phyloP scores from a whole-genome alignment of 805 yeast species.

The Metschnikowia koreensis region DNA sequence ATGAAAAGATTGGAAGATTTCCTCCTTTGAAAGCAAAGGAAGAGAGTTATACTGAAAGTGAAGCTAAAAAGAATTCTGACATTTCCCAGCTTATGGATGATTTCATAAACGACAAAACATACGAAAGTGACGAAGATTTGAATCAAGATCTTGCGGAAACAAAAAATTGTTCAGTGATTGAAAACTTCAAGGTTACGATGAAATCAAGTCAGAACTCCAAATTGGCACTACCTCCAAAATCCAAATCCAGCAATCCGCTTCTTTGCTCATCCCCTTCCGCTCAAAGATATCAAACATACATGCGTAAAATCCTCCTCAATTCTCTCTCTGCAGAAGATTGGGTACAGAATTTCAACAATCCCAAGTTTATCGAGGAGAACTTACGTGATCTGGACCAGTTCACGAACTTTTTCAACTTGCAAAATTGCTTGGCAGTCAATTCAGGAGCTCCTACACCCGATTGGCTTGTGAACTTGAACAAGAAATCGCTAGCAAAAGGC shows the following conservation, averaged over 20 bases:
- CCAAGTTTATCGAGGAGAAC: conserved; percentile 14
- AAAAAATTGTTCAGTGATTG: conserved; percentile 3
- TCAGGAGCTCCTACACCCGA: conserved; percentile 9
- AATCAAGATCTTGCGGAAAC: background rate
- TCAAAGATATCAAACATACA: conserved; percentile 23
- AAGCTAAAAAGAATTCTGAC: conserved; percentile 1
- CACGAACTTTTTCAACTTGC: conserved; percentile 33
- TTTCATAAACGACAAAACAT: conserved; percentile 27
- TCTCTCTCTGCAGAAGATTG: conserved; percentile 12
- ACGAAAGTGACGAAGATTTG: conserved; percentile 18
- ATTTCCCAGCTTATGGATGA: conserved; percentile 31
- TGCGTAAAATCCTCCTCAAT: conserved; percentile 9
- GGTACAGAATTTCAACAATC: conserved; percentile 9
- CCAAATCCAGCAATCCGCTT: conserved; percentile 18
- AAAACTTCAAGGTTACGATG: conserved; percentile 20
- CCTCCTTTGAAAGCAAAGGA: conserved; percentile 23
- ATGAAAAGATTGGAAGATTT: conserved; percentile 61
- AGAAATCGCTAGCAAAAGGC: conserved; percentile 12
- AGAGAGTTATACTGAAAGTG: background rate
- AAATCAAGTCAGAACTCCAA: conserved; percentile 17
- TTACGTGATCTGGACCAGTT: conserved; percentile 17
- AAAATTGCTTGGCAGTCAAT: conserved; percentile 26
- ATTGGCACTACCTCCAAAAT: conserved; percentile 15
- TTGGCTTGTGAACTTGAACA: conserved; percentile 21
- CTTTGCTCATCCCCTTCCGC: conserved; percentile 32